These are phyloP conservation scores for Atkinsonella texensis DNA, from an alignment of 2,329 filamentous ascomycete genomes.

Conservation along the genomic window DNA sequence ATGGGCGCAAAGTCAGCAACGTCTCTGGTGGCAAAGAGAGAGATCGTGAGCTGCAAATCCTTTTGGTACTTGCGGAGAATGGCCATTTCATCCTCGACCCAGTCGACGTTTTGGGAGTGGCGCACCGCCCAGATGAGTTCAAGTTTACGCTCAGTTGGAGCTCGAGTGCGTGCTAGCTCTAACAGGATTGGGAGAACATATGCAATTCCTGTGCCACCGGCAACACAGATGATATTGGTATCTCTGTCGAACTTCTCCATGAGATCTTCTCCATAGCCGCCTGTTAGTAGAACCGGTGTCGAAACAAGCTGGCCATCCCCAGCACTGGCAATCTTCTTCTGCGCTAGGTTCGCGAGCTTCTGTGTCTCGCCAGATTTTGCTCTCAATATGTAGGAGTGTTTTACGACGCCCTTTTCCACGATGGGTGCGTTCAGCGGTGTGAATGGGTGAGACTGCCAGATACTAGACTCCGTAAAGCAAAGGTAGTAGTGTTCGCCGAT, in stretches of 20 bases:
- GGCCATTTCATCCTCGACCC: constrained; percentile 46
- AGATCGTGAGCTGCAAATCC: constrained; percentile 35
- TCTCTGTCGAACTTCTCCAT: constrained; percentile 27
- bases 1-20: constrained; percentile 4
- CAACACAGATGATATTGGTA: constrained; percentile 28
- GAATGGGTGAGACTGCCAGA: constrained; percentile 65
- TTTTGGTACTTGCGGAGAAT: constrained; percentile 26
- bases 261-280: constrained; percentile 48
- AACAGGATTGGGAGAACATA: constrained; percentile 27
- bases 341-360: constrained; percentile 35
- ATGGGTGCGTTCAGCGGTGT: constrained; percentile 46
- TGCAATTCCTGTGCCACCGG: constrained; percentile 28
- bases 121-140: constrained; percentile 57
- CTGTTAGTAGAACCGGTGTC: constrained; percentile 47
- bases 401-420: constrained; percentile 25
- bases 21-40: constrained; percentile 49
- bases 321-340: constrained; percentile 20
- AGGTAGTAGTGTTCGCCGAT: constrained; percentile 63
- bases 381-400: constrained; percentile 45
- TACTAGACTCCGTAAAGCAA: constrained; percentile 51
- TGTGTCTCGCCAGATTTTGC: constrained; percentile 48
- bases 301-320: constrained; percentile 16
- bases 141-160: constrained; percentile 34
- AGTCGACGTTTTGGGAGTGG: constrained; percentile 39
- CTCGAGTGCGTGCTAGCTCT: constrained; percentile 24